These are phyloP conservation scores for Durusdinium trenchii DNA, from an alignment of 73 alveolate genomes.

Conservation along the genomic window DNA sequence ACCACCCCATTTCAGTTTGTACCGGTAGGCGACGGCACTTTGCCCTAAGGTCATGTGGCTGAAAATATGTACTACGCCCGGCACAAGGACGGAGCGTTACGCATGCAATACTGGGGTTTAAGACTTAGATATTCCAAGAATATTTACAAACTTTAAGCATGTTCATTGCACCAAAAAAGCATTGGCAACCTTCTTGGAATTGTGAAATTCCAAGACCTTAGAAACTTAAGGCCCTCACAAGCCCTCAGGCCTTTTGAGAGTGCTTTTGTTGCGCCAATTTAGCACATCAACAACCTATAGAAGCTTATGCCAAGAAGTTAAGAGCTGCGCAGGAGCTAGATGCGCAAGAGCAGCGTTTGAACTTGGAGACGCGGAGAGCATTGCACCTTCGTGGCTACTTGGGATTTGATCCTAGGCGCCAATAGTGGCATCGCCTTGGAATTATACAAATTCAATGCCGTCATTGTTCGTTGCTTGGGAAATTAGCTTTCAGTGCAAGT, in stretches of 20 bases:
- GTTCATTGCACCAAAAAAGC: background rate
- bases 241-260: background rate
- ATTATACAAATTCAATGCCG: background rate
- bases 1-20: too few relatives aligned
- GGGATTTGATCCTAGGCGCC: constrained; percentile 23
- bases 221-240: background rate
- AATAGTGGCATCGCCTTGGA: too few relatives aligned
- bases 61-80: constrained; percentile 95
- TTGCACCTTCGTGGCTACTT: constrained; percentile 78
- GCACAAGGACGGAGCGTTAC: constrained; percentile 23
- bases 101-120: too few relatives aligned
- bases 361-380: constrained; percentile 58
- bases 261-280: too few relatives aligned
- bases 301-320: too few relatives aligned
- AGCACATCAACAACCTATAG: too few relatives aligned
- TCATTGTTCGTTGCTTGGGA: background rate
- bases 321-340: constrained; percentile 95
- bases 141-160: background rate
- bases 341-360: constrained; percentile 76
- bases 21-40: background rate
- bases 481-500: background rate
- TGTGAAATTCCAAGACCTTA: too few relatives aligned
- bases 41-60: constrained; percentile 69
- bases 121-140: background rate
- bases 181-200: too few relatives aligned